Percentiles rank a stretch among this genome's conserved stretches.
Evolutionary conservation across 2,329 filamentous ascomycete species (phyloP).

Genomic region (Xylariaceae sp.): DNA sequence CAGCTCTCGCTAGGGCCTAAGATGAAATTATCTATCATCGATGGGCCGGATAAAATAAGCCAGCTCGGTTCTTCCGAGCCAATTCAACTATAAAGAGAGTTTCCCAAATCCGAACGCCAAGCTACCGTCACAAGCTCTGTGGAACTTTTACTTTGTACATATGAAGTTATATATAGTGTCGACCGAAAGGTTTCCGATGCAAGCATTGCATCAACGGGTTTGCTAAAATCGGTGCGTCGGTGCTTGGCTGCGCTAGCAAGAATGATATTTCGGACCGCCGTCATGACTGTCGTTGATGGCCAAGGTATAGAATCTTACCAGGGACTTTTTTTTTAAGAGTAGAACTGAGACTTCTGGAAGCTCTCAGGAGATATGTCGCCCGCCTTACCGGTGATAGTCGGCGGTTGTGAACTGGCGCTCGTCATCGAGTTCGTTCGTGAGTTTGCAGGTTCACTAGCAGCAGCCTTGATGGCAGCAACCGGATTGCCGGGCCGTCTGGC

Average conservation of each 20-base stretch:
- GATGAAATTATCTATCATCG: not conserved
- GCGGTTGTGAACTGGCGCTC: slow-evolving; percentile 47
- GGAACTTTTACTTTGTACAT: slow-evolving; percentile 25
- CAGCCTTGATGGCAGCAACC: slow-evolving; percentile 59
- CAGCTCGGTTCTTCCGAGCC: not conserved
- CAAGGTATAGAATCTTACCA: not conserved
- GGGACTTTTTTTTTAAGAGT: slow-evolving; percentile 50
- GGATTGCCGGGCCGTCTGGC: slow-evolving; percentile 60
- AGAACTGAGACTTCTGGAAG: slow-evolving; percentile 66
- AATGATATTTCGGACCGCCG: not conserved
- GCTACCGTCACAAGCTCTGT: slow-evolving; percentile 16
- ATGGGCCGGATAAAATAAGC: not conserved
- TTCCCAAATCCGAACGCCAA: slow-evolving; percentile 22
- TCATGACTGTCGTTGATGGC: not conserved
- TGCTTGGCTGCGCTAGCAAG: slow-evolving; percentile 7
- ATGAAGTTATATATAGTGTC: slow-evolving; percentile 23
- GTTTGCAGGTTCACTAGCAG: slow-evolving; percentile 50
- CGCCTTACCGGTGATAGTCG: slow-evolving; percentile 53
- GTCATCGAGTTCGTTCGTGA: slow-evolving; percentile 58
- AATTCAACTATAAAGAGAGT: not conserved
- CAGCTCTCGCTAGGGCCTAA: slow-evolving; percentile 10
- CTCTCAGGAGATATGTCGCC: slow-evolving; percentile 61
- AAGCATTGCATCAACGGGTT: not conserved
- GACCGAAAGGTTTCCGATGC: not conserved
- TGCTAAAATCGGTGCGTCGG: not conserved